Evolutionary conservation across 2,329 filamentous ascomycete species (phyloP), one percentile per base, ranked within the genome.

Genomic region (Sporothrix sp.): DNA sequence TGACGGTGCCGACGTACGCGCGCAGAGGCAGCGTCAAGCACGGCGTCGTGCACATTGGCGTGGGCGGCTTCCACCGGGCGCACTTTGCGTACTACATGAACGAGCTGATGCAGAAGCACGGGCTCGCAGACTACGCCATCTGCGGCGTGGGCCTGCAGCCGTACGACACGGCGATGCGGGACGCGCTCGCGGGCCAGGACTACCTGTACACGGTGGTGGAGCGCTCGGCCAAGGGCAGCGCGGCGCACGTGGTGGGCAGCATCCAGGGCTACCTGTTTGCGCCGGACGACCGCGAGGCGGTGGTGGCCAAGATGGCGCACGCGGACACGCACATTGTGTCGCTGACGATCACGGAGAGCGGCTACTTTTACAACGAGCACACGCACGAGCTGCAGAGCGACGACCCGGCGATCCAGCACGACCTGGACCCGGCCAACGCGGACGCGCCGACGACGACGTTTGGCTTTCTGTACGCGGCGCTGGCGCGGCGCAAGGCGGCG

Each of bases 321-420:
- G 66, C 71, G 0, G 72, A 76, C 58, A 76, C 73, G 11, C 71
- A 68, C 59, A 76, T 76, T 54, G 73, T 76, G 28, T 76, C 73
- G 14, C 60, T 76, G 61, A 76, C 73, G 59, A 76, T 76, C 60
- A 76, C 73, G 38, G 73, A 76, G 65, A 74, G 70, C 58, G 73
- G 73, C 55, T 76, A 76, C 69, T 76, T 73, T 65, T 75, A 76
- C 66, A 74, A 76, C 60, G 73, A 76, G 60, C 75, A 76, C 67
- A 72, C 73, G n/a, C 73, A 76, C 65, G 62, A 75, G 64, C 66
- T 76, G 52, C 62, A 69, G 54, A 60, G 61, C 32, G 67, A 75
- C 38, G 66, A 75, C 60, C 63, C 71, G 8, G 72, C 76, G 57
- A 75, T 76, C 47, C 66, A 69, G 58, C 66, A 64, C 58, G 73